Conservation (phyloP, 106 monocot species). For the Dactylorhiza incarnata region DNA sequence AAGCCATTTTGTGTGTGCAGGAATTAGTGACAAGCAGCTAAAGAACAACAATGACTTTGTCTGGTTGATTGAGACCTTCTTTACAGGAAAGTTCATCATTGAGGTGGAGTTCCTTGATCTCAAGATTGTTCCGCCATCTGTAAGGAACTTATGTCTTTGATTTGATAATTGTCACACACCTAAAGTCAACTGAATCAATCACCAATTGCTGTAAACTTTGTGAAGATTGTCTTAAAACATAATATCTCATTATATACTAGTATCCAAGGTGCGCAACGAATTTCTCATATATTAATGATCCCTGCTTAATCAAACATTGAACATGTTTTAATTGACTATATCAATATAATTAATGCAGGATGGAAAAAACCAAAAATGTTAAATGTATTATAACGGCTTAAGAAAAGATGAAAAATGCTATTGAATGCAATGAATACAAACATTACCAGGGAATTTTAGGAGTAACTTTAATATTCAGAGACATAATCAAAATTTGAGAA, state of each 20-base stretch:
- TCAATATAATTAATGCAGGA: too few species aligned
- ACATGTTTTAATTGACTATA: too few species aligned
- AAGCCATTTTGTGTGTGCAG: slow-evolving; percentile 22
- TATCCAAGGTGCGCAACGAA: too few species aligned
- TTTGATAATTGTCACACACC: background rate
- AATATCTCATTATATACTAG: background rate
- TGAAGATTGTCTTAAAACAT: background rate
- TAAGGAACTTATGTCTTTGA: slow-evolving; percentile 19
- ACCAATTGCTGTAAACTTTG: background rate
- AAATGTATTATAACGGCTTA: too few species aligned
- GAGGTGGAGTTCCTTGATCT: slow-evolving; percentile 80
- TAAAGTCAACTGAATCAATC: background rate
- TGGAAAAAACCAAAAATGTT: too few species aligned
- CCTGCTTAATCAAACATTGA: too few species aligned
- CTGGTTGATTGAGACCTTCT: slow-evolving; percentile 54
- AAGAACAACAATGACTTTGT: slow-evolving; percentile 76
- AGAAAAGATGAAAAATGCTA: too few species aligned
- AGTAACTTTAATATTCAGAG: too few species aligned
- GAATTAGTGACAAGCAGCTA: slow-evolving; percentile 68
- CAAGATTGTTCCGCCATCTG: slow-evolving; percentile 40
- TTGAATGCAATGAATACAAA: too few species aligned
- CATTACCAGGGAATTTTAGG: too few species aligned
- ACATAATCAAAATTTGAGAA: too few species aligned
- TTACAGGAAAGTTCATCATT: slow-evolving; percentile 56
- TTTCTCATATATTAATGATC: too few species aligned